Evolutionary conservation across 768 basidiomycete species (phyloP).

Genomic region (Tricholoma hemisulphureum): DNA sequence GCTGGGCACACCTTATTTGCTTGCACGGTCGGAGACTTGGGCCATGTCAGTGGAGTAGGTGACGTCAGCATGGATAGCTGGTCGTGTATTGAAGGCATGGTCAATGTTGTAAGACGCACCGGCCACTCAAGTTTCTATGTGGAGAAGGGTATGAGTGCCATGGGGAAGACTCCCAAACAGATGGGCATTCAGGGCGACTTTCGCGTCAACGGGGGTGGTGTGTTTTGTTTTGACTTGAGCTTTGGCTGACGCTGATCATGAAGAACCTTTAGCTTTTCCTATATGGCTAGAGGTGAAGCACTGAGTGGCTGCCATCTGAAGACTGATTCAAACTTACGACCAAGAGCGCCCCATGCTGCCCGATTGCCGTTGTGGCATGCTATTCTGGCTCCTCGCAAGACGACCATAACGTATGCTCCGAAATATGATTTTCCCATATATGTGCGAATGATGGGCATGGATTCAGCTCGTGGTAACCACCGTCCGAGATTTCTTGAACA

Average conservation of each 20-base stretch:
- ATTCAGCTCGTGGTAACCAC: slow-evolving; percentile 60
- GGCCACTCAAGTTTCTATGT: slow-evolving; percentile 86
- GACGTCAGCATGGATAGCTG: slow-evolving; percentile 83
- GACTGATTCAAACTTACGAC: slow-evolving; percentile 2
- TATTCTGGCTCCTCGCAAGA: slow-evolving; percentile 82
- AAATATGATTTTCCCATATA: neutral
- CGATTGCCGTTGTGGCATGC: slow-evolving; percentile 73
- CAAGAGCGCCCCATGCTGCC: slow-evolving; percentile 80
- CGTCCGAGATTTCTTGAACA: slow-evolving; percentile 68
- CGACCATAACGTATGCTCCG: slow-evolving; percentile 66
- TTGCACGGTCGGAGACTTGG: slow-evolving; percentile 82
- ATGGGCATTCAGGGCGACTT: slow-evolving; percentile 67
- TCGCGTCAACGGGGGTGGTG: slow-evolving; percentile 75
- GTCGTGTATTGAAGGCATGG: slow-evolving; percentile 75
- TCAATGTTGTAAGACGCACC: slow-evolving; percentile 73
- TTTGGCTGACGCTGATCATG: neutral
- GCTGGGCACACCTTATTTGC: slow-evolving; percentile 78
- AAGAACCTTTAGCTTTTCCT: slow-evolving; percentile 64
- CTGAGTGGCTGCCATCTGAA: neutral
- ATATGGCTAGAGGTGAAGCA: slow-evolving; percentile 72
- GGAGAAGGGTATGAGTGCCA: slow-evolving; percentile 82
- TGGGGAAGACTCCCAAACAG: slow-evolving; percentile 74
- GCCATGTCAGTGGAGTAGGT: slow-evolving; percentile 59
- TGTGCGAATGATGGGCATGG: neutral
- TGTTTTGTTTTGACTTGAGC: slow-evolving; percentile 24